Percentiles rank a stretch among this genome's conserved stretches.
Conservation (phyloP, 2,329 filamentous ascomycete species). For the Hypoxylon sp. region DNA sequence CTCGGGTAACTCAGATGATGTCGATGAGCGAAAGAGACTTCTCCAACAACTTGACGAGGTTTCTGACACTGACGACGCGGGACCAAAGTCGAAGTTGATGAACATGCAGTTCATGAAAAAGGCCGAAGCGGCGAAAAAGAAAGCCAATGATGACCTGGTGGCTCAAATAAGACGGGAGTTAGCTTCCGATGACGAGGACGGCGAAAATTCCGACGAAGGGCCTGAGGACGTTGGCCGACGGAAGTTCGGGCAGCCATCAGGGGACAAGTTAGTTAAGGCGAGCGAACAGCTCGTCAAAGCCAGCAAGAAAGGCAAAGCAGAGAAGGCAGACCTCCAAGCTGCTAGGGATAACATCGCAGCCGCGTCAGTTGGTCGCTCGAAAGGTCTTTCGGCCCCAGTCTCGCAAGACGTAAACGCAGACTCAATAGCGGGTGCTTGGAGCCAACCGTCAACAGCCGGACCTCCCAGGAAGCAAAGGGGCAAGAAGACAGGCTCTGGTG, state of each 20-base stretch:
- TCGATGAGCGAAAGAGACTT: slow-evolving; percentile 63
- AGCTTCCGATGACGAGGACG: slow-evolving; percentile 70
- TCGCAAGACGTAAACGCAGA: slow-evolving; percentile 35
- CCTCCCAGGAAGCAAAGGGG: slow-evolving; percentile 48
- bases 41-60: slow-evolving; percentile 64
- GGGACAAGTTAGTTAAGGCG: slow-evolving; percentile 50
- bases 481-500: slow-evolving; percentile 46
- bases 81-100: slow-evolving; percentile 76
- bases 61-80: slow-evolving; percentile 64
- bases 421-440: slow-evolving; percentile 53
- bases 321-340: slow-evolving; percentile 60
- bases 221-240: slow-evolving; percentile 76
- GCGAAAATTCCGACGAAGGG: slow-evolving; percentile 66
- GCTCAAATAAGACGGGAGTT: slow-evolving; percentile 79
- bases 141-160: slow-evolving; percentile 84
- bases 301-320: slow-evolving; percentile 56
- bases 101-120: slow-evolving; percentile 96
- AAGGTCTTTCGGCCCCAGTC: slow-evolving; percentile 44
- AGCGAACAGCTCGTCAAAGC: slow-evolving; percentile 48
- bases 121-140: slow-evolving; percentile 82
- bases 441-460: slow-evolving; percentile 45
- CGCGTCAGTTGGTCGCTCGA: slow-evolving; percentile 43
- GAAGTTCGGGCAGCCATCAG: slow-evolving; percentile 71
- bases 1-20: slow-evolving; percentile 70
- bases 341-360: slow-evolving; percentile 55